Evolutionary conservation across 345 rosid genomes (phyloP).

Genomic region (Erucastrum elatum): DNA sequence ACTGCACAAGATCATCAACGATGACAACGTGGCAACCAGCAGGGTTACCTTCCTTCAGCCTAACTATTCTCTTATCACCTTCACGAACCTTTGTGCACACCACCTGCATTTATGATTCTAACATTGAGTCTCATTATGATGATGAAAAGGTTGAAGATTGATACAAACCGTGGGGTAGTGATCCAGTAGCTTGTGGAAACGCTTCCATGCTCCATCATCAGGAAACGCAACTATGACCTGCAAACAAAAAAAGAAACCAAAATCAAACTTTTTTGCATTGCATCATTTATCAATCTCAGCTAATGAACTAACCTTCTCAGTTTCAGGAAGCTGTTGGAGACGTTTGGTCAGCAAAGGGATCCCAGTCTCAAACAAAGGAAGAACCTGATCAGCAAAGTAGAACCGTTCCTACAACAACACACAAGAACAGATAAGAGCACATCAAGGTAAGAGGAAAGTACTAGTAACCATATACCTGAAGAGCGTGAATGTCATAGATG

Average conservation of each 20-base stretch:
- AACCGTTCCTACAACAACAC: slow-evolving; percentile 72
- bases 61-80: slow-evolving; percentile 88
- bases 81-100: slow-evolving; percentile 96
- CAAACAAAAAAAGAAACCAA: slow-evolving; percentile 3
- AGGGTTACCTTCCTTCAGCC: slow-evolving; percentile 93
- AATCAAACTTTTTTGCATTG: neutral
- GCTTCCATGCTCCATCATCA: slow-evolving; percentile 99
- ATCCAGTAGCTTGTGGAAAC: slow-evolving; percentile 90
- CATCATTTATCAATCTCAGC: neutral
- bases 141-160: neutral
- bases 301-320: slow-evolving; percentile 59
- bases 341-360: slow-evolving; percentile 87
- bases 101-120: slow-evolving; percentile 52
- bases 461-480: slow-evolving; percentile 63
- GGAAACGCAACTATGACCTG: slow-evolving; percentile 95
- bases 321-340: slow-evolving; percentile 72
- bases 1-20: slow-evolving; percentile 95
- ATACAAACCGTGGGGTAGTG: slow-evolving; percentile 73
- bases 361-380: slow-evolving; percentile 97
- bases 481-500: slow-evolving; percentile 94
- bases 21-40: slow-evolving; percentile 86
- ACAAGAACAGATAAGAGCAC: slow-evolving; percentile 7
- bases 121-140: slow-evolving; percentile 10
- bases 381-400: slow-evolving; percentile 91
- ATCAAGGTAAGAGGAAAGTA: neutral